Evolutionary conservation across 352 stramenopile genomes (phyloP).

Genomic region (Lagenidium sp.): DNA sequence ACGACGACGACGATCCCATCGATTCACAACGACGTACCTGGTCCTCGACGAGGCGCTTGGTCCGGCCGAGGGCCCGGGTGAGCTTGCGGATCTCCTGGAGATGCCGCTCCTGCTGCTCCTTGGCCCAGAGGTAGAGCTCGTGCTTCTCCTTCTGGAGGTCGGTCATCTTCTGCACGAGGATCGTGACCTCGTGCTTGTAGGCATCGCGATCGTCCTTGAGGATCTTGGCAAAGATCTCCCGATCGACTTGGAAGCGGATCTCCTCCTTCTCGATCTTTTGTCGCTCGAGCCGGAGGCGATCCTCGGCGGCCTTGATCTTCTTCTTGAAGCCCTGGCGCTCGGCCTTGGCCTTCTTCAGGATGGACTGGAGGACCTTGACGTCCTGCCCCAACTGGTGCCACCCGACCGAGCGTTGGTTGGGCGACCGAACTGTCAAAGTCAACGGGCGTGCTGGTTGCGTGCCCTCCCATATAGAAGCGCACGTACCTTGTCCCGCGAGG

Average conservation of each 20-base stretch:
- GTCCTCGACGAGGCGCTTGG: constrained; percentile 53
- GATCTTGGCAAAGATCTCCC: constrained; percentile 82
- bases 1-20: no score
- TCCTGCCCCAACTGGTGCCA: constrained; percentile 51
- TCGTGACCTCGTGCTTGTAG: constrained; percentile 65
- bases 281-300: constrained; percentile 38
- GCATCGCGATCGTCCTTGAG: constrained; percentile 72
- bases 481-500: constrained; percentile 62
- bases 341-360: constrained; percentile 74
- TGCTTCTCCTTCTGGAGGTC: constrained; percentile 63
- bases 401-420: no score
- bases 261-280: constrained; percentile 78
- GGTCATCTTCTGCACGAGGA: constrained; percentile 61
- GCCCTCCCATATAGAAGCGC: neutral
- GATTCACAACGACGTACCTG: no score
- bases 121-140: constrained; percentile 59
- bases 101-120: constrained; percentile 61
- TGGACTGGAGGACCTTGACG: constrained; percentile 57
- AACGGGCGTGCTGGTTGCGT: neutral
- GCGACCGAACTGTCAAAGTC: no score
- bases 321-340: constrained; percentile 78
- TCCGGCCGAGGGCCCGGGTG: constrained; percentile 45
- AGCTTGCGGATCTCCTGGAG: constrained; percentile 82
- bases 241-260: constrained; percentile 71
- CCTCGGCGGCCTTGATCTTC: constrained; percentile 60